These are phyloP conservation scores for Aureobasidium uvarum DNA, from an alignment of 2,329 filamentous ascomycete genomes.

Conservation along the genomic window DNA sequence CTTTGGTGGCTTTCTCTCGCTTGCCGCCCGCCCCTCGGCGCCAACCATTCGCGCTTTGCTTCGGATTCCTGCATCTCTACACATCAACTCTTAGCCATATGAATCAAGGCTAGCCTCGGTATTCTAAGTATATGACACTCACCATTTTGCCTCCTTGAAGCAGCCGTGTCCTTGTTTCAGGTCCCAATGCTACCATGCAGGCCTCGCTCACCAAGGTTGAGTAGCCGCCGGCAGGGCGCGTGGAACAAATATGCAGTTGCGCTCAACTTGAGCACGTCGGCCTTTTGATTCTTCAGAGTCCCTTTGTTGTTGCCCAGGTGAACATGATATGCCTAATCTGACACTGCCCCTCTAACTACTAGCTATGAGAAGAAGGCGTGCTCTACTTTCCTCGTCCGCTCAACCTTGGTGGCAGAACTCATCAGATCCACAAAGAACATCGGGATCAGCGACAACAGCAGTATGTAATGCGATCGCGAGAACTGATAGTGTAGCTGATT, in stretches of 20 bases:
- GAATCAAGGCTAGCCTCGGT: not conserved
- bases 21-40: conserved; percentile 5
- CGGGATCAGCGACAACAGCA: not conserved
- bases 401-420: conserved; percentile 19
- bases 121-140: not conserved
- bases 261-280: not conserved
- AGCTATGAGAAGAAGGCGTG: conserved; percentile 18
- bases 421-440: not conserved
- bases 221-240: conserved; percentile 22
- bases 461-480: not conserved
- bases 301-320: not conserved
- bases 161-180: conserved; percentile 1
- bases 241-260: not conserved
- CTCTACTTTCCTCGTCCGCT: not conserved
- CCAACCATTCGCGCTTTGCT: conserved; percentile 1
- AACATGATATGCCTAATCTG: not conserved
- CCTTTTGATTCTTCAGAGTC: not conserved
- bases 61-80: not conserved
- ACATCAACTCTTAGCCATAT: not conserved
- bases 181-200: not conserved
- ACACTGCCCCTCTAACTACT: too few species aligned
- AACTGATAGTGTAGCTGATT: not conserved
- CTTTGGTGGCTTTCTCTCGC: not conserved
- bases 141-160: too few species aligned
- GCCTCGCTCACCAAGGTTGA: not conserved